Conservation (phyloP, 2,329 filamentous ascomycete genomes). For the Hypocreales sp. region DNA sequence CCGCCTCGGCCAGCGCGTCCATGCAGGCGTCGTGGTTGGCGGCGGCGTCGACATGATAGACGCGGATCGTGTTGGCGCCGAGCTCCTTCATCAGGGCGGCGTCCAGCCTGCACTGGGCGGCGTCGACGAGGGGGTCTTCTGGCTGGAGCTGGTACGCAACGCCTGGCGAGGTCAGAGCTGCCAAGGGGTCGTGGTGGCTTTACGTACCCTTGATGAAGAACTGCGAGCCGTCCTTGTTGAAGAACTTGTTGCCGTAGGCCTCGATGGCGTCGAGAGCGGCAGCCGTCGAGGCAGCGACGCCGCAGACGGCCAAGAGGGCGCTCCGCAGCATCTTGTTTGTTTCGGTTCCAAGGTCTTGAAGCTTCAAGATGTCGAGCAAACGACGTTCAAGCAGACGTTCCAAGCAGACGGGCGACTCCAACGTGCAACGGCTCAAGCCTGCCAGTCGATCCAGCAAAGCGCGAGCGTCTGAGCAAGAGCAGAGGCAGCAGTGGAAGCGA, state of each 20-base stretch:
- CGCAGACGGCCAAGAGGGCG: slow-evolving; percentile 16
- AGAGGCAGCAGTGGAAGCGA: no score
- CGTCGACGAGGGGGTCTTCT: slow-evolving; percentile 62
- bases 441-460: no score
- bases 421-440: no score
- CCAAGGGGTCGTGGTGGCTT: neutral
- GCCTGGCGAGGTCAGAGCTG: slow-evolving; percentile 27
- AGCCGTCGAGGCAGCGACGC: slow-evolving; percentile 16
- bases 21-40: slow-evolving; percentile 68
- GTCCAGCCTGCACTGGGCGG: slow-evolving; percentile 63
- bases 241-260: slow-evolving; percentile 67
- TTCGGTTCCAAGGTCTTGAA: no score
- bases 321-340: slow-evolving; percentile 1
- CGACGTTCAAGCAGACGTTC: no score
- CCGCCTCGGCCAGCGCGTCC: slow-evolving; percentile 60
- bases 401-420: no score
- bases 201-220: slow-evolving; percentile 65
- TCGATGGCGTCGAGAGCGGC: slow-evolving; percentile 32
- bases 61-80: slow-evolving; percentile 70
- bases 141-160: slow-evolving; percentile 52
- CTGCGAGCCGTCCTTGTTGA: slow-evolving; percentile 63
- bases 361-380: no score
- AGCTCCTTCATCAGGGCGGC: slow-evolving; percentile 63
- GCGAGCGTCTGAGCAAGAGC: no score
- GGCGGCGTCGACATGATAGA: slow-evolving; percentile 69